phyloP scores from a whole-genome alignment of 371 early-diverging fungal species.

The Mortierella sp. region DNA sequence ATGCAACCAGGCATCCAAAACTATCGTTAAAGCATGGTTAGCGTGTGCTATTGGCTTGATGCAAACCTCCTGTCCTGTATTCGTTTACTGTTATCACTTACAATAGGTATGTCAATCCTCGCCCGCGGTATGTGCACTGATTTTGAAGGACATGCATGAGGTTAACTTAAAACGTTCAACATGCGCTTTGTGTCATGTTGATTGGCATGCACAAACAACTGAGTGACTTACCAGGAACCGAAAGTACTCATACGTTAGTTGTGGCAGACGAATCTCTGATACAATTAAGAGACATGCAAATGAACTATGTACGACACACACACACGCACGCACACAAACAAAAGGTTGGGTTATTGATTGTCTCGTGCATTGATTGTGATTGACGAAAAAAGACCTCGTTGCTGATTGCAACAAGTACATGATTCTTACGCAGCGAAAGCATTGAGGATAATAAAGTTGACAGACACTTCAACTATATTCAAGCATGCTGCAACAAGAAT shows the following conservation, averaged over 20 bases:
- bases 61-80: neutral
- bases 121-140: constrained; percentile 53
- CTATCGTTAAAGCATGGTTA: constrained; percentile 12
- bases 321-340: neutral
- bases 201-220: neutral
- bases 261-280: constrained; percentile 52
- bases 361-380: neutral
- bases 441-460: constrained; percentile 55
- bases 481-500: constrained; percentile 48
- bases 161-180: neutral
- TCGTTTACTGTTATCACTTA: constrained; percentile 9
- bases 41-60: neutral
- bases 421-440: constrained; percentile 42
- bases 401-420: neutral
- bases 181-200: too few relatives aligned
- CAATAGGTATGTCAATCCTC: constrained; percentile 54
- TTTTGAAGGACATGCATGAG: neutral
- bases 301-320: constrained; percentile 9
- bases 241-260: constrained; percentile 51
- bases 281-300: constrained; percentile 45
- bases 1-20: constrained; percentile 52
- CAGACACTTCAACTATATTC: constrained; percentile 50
- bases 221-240: constrained; percentile 33
- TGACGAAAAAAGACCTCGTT: neutral
- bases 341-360: neutral